These are phyloP conservation scores for Alternaria ventricosa DNA, from an alignment of 2,329 filamentous ascomycete species.

Conservation along the genomic window DNA sequence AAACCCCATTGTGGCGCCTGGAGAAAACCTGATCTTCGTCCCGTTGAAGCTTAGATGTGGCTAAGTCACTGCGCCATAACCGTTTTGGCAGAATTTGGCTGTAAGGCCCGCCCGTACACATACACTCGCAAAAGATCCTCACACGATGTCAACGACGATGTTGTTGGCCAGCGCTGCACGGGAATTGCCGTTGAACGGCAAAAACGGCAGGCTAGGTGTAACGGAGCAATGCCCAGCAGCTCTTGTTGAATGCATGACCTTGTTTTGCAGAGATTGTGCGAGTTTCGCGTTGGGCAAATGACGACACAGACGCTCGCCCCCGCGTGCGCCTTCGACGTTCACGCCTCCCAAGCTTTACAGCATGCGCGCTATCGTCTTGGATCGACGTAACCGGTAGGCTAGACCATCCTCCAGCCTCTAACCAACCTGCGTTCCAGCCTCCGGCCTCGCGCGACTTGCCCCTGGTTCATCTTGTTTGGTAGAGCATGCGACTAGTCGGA, in stretches of 20 bases:
- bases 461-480: not conserved
- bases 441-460: not conserved
- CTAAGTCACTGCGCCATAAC: not conserved
- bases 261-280: not conserved
- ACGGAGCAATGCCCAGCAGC: not conserved
- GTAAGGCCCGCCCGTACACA: not conserved
- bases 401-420: not conserved
- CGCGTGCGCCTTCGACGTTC: not conserved
- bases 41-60: not conserved
- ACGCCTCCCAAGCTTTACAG: slow-evolving; percentile 1
- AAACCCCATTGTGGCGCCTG: not conserved
- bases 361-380: not conserved
- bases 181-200: not conserved
- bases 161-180: not conserved
- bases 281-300: not conserved
- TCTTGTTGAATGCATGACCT: not conserved
- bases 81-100: not conserved
- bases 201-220: not conserved
- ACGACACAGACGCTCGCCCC: slow-evolving; percentile 1
- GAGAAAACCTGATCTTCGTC: not conserved
- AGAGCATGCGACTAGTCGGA: slow-evolving; percentile 4
- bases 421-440: not conserved
- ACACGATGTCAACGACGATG: not conserved
- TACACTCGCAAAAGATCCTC: not conserved
- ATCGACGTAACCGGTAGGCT: slow-evolving; percentile 1